Conservation (phyloP, 345 rosid genomes). For the Heritiera littoralis region DNA sequence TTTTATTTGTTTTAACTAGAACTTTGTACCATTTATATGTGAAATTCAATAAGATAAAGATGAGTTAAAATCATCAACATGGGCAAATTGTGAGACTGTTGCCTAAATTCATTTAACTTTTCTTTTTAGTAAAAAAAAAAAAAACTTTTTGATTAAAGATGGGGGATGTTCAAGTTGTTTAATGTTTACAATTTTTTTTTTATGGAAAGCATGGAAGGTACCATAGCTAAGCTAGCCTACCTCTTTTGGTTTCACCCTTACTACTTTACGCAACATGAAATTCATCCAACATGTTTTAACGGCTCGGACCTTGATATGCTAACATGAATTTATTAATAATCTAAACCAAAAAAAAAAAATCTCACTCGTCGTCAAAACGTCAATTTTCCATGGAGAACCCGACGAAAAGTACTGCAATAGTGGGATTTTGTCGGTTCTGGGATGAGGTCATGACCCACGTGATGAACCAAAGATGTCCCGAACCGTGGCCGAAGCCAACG, state of each 20-base stretch:
- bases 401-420: background rate
- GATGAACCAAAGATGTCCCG: background rate
- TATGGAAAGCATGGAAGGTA: no score
- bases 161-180: no score
- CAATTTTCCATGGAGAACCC: background rate
- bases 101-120: no score
- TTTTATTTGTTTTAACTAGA: no score
- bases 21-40: no score
- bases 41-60: no score
- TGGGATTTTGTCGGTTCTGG: slow-evolving; percentile 17
- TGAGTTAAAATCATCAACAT: no score
- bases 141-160: no score
- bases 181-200: no score
- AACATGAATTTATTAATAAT: background rate
- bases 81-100: no score
- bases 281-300: background rate
- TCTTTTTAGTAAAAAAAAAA: no score
- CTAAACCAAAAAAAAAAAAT: background rate
- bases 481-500: slow-evolving; percentile 6
- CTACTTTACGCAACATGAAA: background rate
- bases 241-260: background rate
- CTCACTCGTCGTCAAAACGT: background rate
- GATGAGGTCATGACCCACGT: background rate
- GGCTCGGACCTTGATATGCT: background rate
- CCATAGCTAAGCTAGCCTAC: no score